Conservation (phyloP, 306 rosid genomes). For the Oemleria cerasiformis region DNA sequence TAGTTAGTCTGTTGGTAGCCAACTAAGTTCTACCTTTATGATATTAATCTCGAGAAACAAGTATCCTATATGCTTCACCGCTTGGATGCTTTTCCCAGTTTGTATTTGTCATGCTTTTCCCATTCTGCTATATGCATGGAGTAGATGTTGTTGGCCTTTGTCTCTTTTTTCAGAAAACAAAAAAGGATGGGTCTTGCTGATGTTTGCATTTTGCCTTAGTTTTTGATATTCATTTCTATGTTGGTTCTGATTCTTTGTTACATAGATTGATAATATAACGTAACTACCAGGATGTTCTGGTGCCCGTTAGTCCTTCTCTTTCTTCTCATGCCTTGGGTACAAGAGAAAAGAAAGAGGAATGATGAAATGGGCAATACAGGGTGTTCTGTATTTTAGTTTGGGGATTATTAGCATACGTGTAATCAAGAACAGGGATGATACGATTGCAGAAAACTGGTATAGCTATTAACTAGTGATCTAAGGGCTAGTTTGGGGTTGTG, state of each 20-base stretch:
- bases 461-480: background rate
- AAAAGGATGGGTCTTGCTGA: background rate
- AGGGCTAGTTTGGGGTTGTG: too few species aligned
- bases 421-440: background rate
- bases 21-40: too few species aligned
- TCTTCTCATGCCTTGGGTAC: background rate
- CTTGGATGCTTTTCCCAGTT: background rate
- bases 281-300: background rate
- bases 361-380: background rate
- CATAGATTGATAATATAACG: background rate
- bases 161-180: background rate
- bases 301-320: too few species aligned
- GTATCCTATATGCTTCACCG: background rate
- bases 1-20: too few species aligned
- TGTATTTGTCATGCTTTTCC: background rate
- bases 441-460: background rate
- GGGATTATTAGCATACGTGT: background rate
- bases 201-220: background rate
- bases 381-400: background rate
- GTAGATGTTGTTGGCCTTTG: background rate
- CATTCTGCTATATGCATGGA: background rate
- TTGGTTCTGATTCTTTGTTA: background rate
- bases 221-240: background rate
- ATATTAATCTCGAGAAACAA: too few species aligned
- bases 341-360: background rate